Evolutionary conservation across 306 rosid species (phyloP), one percentile per base, ranked within the genome.

Genomic region (Prinsepia uniflora): DNA sequence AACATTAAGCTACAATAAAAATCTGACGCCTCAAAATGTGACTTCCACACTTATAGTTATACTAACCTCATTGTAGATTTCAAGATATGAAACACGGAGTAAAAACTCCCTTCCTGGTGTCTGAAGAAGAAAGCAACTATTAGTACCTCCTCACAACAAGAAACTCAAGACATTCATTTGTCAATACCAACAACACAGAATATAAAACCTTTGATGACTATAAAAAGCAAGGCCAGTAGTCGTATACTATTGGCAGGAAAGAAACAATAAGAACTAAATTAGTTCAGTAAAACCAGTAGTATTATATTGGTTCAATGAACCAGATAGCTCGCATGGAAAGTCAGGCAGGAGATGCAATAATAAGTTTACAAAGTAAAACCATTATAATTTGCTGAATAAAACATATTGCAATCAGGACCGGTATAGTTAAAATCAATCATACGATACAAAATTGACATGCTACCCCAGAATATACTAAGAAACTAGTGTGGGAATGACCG

Each of bases 91-190:
- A 50, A 95, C 97, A 12, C 99, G 93, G 40, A 95, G 95, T 81
- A 95, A 79, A 90, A 95, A 95, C 80, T 95, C 99, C 69, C 97
- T 86, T 79, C 97, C 99, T 52, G 99, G 99, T 70, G 99, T 91
- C 99, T 95, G 90, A 84, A 84, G 76, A 44, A 72, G 75, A 70
- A 59, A 56, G 45, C 45, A 76, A 55, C 63, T 30, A 34, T 24
- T 45, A 30, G 24, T 83, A 55, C 78, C 79, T 62, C 46, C 65
- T 67, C 18, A 18, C 42, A 56, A 46, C 39, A 64, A 55, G 63
- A 61, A 73, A 46, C 63, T 30, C 43, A 65, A 54, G 44, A 39
- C 67, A 24, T 44, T 47, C 56, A 48, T 71, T 34, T 63, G 55
- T 71, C 20, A 48, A 81, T 43, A 40, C 46, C 63, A 49, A 55